A percentile compares a stretch with the other conserved stretches of the same genome.
These are phyloP conservation scores for Thielaviopsis euricoi DNA, from an alignment of 2,329 filamentous ascomycete species.

Conservation along the genomic window DNA sequence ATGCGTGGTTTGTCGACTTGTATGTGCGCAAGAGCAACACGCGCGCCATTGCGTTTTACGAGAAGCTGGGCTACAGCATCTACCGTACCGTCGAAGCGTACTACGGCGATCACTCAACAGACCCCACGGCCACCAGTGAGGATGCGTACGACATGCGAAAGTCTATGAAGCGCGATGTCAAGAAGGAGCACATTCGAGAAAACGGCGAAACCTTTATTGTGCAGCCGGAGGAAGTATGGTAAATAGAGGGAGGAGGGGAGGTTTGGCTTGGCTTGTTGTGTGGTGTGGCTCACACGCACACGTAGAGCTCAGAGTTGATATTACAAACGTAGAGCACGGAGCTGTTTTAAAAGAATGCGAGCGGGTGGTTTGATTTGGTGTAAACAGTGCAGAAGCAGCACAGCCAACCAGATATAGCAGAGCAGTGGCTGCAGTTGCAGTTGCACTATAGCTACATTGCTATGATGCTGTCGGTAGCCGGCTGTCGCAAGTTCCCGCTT, in stretches of 20 bases:
- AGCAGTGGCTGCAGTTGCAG: no score
- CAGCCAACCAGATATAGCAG: no score
- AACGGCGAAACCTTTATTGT: conserved; percentile 69
- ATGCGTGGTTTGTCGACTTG: conserved; percentile 90
- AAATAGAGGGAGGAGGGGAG: neutral
- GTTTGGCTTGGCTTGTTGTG: no score
- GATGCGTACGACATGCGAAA: conserved; percentile 98
- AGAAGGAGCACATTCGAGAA: conserved; percentile 57
- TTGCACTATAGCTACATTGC: no score
- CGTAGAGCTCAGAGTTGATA: neutral
- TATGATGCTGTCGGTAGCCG: no score
- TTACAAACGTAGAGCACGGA: no score
- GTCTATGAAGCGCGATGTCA: conserved; percentile 64
- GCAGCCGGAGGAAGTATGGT: conserved; percentile 75
- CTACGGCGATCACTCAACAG: conserved; percentile 68
- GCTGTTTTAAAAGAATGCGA: no score
- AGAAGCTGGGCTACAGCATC: conserved; percentile 79
- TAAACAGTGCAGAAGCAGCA: no score
- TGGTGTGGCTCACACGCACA: neutral
- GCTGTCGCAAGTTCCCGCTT: no score
- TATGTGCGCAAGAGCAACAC: conserved; percentile 83
- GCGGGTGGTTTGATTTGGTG: no score
- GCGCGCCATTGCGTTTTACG: conserved; percentile 77
- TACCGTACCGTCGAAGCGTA: conserved; percentile 82
- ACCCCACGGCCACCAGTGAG: conserved; percentile 47